Evolutionary conservation across 2,329 filamentous ascomycete species (phyloP).

Genomic region (Parastagonospora nodorum): DNA sequence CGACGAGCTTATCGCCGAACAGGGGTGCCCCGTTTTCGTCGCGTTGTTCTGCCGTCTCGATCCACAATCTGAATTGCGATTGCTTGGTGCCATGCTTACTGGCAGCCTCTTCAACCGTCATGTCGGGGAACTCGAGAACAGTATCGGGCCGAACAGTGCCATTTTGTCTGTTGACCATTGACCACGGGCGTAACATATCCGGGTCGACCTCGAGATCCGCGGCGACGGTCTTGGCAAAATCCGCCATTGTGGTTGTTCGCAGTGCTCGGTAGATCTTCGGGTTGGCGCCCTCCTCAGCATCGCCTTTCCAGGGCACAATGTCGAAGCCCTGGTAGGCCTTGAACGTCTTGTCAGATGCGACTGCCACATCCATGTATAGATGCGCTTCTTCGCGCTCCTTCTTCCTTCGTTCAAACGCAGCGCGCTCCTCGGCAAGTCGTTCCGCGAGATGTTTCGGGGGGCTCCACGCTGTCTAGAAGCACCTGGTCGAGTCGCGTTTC

Average conservation of each 20-base stretch:
- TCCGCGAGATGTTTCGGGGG: conserved; percentile 82
- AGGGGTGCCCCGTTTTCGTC: conserved; percentile 71
- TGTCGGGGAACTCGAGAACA: conserved; percentile 76
- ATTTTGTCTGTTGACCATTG: conserved; percentile 98
- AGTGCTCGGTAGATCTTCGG: conserved; percentile 76
- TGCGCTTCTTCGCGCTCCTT: conserved; percentile 95
- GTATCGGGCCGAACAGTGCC: conserved; percentile 93
- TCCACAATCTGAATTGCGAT: conserved; percentile 77
- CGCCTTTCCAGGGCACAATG: conserved; percentile 64
- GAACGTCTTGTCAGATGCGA: conserved; percentile 83
- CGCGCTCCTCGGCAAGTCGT: conserved; percentile 81
- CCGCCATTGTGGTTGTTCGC: conserved; percentile 73
- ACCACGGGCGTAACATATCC: conserved; percentile 80
- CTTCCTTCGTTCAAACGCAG: conserved; percentile 72
- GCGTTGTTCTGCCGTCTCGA: conserved; percentile 72
- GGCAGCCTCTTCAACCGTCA: conserved; percentile 69
- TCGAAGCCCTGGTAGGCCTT: conserved; percentile 82
- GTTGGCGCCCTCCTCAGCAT: conserved; percentile 64
- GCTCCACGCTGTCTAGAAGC: conserved; percentile 75
- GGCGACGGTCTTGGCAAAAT: conserved; percentile 74
- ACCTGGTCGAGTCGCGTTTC: conserved; percentile 84
- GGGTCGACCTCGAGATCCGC: conserved; percentile 70
- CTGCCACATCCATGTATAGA: conserved; percentile 83
- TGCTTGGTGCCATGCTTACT: conserved; percentile 72
- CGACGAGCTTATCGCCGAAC: conserved; percentile 70